phyloP scores from a whole-genome alignment of 345 rosid genomes.

The Brassica cretica region DNA sequence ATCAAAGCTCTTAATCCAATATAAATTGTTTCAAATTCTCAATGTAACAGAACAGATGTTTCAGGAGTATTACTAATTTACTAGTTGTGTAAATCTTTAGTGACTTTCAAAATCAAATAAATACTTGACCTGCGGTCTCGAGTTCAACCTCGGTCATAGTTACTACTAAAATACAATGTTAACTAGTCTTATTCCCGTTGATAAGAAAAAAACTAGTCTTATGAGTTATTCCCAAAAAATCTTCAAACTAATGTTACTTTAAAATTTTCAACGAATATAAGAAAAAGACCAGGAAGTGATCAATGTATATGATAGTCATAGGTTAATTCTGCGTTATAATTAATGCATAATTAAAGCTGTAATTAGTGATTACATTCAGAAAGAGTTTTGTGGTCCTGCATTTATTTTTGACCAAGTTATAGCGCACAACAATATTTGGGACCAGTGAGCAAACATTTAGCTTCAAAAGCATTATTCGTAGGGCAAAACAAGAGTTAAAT shows the following conservation, averaged over 20 bases:
- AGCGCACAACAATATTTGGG: slow-evolving; percentile 35
- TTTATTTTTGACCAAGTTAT: slow-evolving; percentile 20
- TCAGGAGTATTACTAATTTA: background rate
- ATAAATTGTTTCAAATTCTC: background rate
- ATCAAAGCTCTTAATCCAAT: slow-evolving; percentile 26
- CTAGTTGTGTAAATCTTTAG: slow-evolving; percentile 8
- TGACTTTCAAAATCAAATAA: background rate
- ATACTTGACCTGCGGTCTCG: background rate
- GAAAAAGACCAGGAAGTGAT: slow-evolving; percentile 1
- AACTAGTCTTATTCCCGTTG: background rate
- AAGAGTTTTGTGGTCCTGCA: slow-evolving; percentile 40
- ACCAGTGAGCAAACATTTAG: slow-evolving; percentile 33
- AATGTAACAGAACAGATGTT: background rate
- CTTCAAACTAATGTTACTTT: background rate
- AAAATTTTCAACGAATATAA: background rate
- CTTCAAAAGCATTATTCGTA: slow-evolving; percentile 13
- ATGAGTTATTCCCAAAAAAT: background rate
- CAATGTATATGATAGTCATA: slow-evolving; percentile 29
- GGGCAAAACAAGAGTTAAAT: slow-evolving; percentile 34
- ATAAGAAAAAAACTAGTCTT: too few relatives aligned
- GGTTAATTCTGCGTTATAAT: slow-evolving; percentile 11
- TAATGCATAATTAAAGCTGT: slow-evolving; percentile 37
- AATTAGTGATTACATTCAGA: slow-evolving; percentile 26
- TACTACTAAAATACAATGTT: background rate
- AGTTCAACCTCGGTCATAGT: background rate